These are phyloP conservation scores for Lasiodiplodia sp. DNA, from an alignment of 2,329 filamentous ascomycete genomes.

Conservation along the genomic window DNA sequence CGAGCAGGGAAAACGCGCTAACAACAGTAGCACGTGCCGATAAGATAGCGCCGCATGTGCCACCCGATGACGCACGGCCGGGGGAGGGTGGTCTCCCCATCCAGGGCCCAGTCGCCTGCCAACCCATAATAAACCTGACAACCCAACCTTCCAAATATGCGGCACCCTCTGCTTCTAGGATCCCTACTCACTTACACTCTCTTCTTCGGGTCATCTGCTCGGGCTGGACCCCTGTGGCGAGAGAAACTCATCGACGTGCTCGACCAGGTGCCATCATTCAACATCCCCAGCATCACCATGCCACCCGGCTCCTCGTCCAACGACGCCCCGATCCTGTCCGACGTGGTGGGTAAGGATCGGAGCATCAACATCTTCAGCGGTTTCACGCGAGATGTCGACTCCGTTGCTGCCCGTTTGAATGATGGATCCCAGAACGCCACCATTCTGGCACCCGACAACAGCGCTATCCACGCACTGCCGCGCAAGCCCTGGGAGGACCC, in stretches of 20 bases:
- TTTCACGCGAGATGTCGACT: slow-evolving; percentile 76
- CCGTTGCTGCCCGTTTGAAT: slow-evolving; percentile 73
- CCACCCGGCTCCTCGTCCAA: slow-evolving; percentile 31
- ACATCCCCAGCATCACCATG: slow-evolving; percentile 38
- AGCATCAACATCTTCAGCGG: slow-evolving; percentile 85
- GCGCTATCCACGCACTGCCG: slow-evolving; percentile 76
- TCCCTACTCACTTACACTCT: slow-evolving; percentile 8
- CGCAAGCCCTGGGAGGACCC: slow-evolving; percentile 87
- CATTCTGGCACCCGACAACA: slow-evolving; percentile 86
- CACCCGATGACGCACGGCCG: slow-evolving; percentile 24
- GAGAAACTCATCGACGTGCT: slow-evolving; percentile 38
- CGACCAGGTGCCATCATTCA: slow-evolving; percentile 40
- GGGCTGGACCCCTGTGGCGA: slow-evolving; percentile 40
- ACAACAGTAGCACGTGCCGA: slow-evolving; percentile 5
- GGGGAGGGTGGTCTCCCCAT: slow-evolving; percentile 4
- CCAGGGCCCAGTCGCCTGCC: not conserved
- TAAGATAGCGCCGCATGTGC: not conserved
- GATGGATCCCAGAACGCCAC: slow-evolving; percentile 75
- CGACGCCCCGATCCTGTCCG: slow-evolving; percentile 68
- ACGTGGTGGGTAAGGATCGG: slow-evolving; percentile 81
- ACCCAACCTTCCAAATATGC: slow-evolving; percentile 20
- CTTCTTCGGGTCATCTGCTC: slow-evolving; percentile 41
- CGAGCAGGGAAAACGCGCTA: slow-evolving; percentile 6
- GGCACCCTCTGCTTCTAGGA: slow-evolving; percentile 2
- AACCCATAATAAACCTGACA: not conserved